Conservation (phyloP, 2,329 filamentous ascomycete species). For the Cytospora chrysosperma region DNA sequence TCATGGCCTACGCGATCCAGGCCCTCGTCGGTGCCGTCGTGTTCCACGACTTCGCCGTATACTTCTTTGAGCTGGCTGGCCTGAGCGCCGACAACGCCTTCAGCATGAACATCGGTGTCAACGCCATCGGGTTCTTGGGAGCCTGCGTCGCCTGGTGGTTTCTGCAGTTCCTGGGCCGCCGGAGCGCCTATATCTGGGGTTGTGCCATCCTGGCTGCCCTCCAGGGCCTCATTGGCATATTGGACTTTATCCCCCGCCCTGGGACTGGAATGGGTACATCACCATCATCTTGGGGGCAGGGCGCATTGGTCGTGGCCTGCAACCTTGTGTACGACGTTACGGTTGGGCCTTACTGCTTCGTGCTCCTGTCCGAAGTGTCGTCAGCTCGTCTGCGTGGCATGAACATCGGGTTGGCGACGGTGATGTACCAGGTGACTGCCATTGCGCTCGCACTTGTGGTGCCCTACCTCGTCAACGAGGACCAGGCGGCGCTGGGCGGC, state of each 20-base stretch:
- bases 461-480: slow-evolving; percentile 36
- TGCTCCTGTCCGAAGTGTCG: slow-evolving; percentile 25
- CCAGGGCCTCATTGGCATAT: slow-evolving; percentile 37
- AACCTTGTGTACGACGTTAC: slow-evolving; percentile 27
- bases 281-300: slow-evolving; percentile 38
- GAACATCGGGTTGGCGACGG: slow-evolving; percentile 28
- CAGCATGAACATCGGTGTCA: slow-evolving; percentile 40
- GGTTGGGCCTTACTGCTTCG: slow-evolving; percentile 25
- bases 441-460: slow-evolving; percentile 35
- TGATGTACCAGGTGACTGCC: slow-evolving; percentile 29
- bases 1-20: slow-evolving; percentile 32
- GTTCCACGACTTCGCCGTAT: slow-evolving; percentile 33
- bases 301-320: slow-evolving; percentile 35
- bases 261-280: slow-evolving; percentile 27
- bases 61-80: slow-evolving; percentile 30
- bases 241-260: slow-evolving; percentile 38
- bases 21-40: slow-evolving; percentile 30
- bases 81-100: slow-evolving; percentile 37
- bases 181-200: slow-evolving; percentile 40
- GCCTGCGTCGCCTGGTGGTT: slow-evolving; percentile 42
- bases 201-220: slow-evolving; percentile 35
- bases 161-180: slow-evolving; percentile 38
- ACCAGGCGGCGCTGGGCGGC: slow-evolving; percentile 34
- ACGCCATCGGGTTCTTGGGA: slow-evolving; percentile 42
- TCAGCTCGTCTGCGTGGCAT: slow-evolving; percentile 23